phyloP scores from a whole-genome alignment of 1,139 yeast species.

The Sugiyamaella castrensis region DNA sequence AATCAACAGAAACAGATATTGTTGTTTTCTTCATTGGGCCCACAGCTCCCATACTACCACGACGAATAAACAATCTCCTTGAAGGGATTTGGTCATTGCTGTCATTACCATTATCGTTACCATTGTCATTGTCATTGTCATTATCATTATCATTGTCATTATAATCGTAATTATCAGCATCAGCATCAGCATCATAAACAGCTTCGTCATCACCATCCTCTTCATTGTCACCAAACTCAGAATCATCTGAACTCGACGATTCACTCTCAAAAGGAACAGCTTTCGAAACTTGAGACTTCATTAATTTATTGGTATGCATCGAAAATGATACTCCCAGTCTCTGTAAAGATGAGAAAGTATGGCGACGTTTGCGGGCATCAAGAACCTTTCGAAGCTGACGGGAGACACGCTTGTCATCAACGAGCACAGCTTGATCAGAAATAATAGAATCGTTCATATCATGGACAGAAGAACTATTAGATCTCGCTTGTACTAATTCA shows the following conservation, averaged over 20 bases:
- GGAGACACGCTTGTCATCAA: conserved; percentile 4
- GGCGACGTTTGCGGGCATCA: conserved; percentile 29
- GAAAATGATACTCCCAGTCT: conserved; percentile 71
- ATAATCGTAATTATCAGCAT: conserved; percentile 25
- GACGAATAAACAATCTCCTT: conserved; percentile 14
- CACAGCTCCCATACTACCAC: conserved; percentile 8
- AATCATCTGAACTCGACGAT: conserved; percentile 18
- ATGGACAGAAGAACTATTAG: conserved; percentile 31
- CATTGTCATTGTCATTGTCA: conserved; percentile 7
- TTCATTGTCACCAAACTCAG: conserved; percentile 21
- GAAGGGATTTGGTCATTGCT: not conserved
- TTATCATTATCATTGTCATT: conserved; percentile 13
- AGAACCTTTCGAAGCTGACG: conserved; percentile 18
- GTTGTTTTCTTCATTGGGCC: not conserved
- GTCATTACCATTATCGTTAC: not conserved
- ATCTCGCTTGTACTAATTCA: conserved; percentile 57
- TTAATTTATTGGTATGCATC: conserved; percentile 59
- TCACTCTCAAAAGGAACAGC: conserved; percentile 32
- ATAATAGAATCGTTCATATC: conserved; percentile 10
- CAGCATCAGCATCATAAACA: not conserved
- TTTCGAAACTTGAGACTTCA: conserved; percentile 36
- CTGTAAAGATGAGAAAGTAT: conserved; percentile 44
- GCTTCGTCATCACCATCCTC: conserved; percentile 26
- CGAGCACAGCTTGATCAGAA: conserved; percentile 8
- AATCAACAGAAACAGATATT: not conserved